A percentile compares a stretch with the other conserved stretches of the same genome.
Conservation (phyloP, 2,329 filamentous ascomycete genomes). For the Alternaria brassicae region DNA sequence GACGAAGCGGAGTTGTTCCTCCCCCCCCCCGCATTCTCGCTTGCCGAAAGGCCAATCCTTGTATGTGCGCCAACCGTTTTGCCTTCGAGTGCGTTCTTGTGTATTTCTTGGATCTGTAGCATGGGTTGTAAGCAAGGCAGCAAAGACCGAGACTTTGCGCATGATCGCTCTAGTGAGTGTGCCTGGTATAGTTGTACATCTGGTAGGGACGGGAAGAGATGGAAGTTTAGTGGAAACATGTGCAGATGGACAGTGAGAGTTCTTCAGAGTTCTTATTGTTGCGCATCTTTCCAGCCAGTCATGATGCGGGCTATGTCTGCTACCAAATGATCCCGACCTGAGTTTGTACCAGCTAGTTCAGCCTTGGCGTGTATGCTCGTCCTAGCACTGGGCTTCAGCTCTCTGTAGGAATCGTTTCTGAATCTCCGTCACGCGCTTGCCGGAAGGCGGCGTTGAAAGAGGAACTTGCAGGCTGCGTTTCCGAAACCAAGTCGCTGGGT, state of each 20-base stretch:
- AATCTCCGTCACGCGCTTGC: neutral
- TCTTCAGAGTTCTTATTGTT: neutral
- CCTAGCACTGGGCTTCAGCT: neutral
- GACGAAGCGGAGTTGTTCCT: slow-evolving; percentile 1
- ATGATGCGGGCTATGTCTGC: neutral
- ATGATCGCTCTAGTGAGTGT: neutral
- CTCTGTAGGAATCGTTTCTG: neutral
- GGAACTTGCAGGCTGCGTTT: neutral
- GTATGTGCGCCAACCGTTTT: neutral
- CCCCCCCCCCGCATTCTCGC: slow-evolving; percentile 10
- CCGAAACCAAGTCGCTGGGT: no score
- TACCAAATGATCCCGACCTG: neutral
- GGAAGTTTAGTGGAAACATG: neutral
- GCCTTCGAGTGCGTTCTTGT: neutral
- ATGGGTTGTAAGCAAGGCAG: neutral
- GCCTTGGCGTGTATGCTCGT: neutral
- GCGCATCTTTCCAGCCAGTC: neutral
- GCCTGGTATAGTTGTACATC: neutral
- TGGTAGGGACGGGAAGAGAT: neutral
- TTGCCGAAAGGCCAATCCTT: neutral
- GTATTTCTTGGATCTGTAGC: neutral
- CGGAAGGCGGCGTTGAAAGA: neutral
- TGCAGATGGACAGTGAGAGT: neutral
- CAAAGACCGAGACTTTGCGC: neutral
- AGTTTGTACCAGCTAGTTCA: neutral